phyloP scores from a whole-genome alignment of 805 yeast species.

The Kodamaea sagamina region DNA sequence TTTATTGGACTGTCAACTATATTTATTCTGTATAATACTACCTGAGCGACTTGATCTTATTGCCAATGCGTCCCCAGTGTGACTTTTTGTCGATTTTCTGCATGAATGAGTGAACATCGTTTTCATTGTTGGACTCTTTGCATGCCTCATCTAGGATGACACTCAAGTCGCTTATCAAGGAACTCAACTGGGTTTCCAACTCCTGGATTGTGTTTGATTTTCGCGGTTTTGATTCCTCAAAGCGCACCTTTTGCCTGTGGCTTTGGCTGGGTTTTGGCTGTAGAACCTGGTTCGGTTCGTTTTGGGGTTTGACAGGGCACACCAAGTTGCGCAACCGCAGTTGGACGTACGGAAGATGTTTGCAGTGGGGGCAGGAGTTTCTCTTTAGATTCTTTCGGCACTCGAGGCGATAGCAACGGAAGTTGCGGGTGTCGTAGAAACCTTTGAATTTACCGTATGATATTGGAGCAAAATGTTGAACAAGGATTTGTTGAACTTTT shows the following conservation, averaged over 20 bases:
- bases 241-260: background rate
- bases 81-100: background rate
- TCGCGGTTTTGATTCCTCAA: background rate
- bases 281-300: background rate
- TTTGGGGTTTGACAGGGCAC: background rate
- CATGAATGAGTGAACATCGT: background rate
- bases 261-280: background rate
- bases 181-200: background rate
- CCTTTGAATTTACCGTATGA: slow-evolving; percentile 29
- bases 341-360: slow-evolving; percentile 13
- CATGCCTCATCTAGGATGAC: background rate
- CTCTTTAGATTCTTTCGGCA: slow-evolving; percentile 4
- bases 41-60: slow-evolving; percentile 2
- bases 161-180: background rate
- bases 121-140: background rate
- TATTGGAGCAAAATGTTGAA: slow-evolving; percentile 1
- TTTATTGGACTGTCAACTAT: background rate
- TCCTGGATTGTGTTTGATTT: background rate
- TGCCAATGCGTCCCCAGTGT: slow-evolving; percentile 5
- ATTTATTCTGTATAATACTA: background rate
- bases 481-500: background rate
- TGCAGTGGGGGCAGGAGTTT: slow-evolving; percentile 10
- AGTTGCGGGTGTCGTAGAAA: slow-evolving; percentile 23
- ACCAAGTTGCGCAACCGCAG: slow-evolving; percentile 11
- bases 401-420: slow-evolving; percentile 19